phyloP scores from a whole-genome alignment of 1,139 yeast genomes.

The Yamadazyma conglobata region DNA sequence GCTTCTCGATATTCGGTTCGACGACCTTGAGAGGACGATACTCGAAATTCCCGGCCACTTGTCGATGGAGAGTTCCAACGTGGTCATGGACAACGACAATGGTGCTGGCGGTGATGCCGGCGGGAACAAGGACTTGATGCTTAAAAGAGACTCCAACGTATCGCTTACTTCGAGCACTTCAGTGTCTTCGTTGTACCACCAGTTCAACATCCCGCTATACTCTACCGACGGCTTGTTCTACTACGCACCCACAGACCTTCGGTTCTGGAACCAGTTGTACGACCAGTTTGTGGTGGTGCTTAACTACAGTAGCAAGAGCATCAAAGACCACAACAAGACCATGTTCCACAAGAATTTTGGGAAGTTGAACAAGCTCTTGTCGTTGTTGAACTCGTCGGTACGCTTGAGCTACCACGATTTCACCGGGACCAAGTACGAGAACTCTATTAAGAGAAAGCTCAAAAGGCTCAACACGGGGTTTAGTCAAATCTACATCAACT shows the following conservation, averaged over 20 bases:
- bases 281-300: slow-evolving; percentile 45
- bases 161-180: slow-evolving; percentile 29
- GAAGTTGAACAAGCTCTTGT: slow-evolving; percentile 45
- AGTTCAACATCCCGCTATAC: slow-evolving; percentile 42
- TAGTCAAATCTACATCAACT: slow-evolving; percentile 59
- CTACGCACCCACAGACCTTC: slow-evolving; percentile 52
- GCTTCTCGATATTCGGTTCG: slow-evolving; percentile 23
- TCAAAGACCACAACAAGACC: slow-evolving; percentile 47
- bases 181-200: slow-evolving; percentile 35
- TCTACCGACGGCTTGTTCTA: slow-evolving; percentile 47
- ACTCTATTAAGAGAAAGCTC: slow-evolving; percentile 44
- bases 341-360: slow-evolving; percentile 52
- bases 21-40: slow-evolving; percentile 17
- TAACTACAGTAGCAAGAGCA: slow-evolving; percentile 44
- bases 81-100: slow-evolving; percentile 12
- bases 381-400: slow-evolving; percentile 48
- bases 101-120: neutral
- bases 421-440: slow-evolving; percentile 40
- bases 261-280: slow-evolving; percentile 54
- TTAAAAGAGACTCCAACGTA: slow-evolving; percentile 40
- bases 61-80: slow-evolving; percentile 21
- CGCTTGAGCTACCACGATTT: slow-evolving; percentile 52
- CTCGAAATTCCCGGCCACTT: slow-evolving; percentile 29
- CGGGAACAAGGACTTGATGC: slow-evolving; percentile 21
- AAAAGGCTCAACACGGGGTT: slow-evolving; percentile 50